Percentiles rank a stretch among this genome's conserved stretches.
phyloP scores from a whole-genome alignment of 1,139 yeast species.

The Zygosaccharomyces sapae region DNA sequence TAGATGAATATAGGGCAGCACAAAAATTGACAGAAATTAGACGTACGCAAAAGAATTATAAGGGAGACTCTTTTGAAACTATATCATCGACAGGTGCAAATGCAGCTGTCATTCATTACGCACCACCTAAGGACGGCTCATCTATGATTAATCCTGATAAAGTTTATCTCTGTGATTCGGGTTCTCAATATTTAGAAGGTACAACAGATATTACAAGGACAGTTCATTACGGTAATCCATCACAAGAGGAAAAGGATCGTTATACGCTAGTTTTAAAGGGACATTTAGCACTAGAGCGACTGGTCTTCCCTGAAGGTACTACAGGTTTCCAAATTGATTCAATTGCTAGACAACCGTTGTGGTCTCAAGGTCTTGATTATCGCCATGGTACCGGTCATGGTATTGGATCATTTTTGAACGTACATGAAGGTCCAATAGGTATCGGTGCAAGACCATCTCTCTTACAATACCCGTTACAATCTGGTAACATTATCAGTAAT shows the following conservation, averaged over 20 bases:
- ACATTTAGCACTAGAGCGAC: constrained; percentile 70
- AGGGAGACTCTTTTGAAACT: constrained; percentile 85
- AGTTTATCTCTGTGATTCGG: constrained; percentile 85
- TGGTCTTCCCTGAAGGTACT: constrained; percentile 83
- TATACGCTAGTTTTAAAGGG: constrained; percentile 93
- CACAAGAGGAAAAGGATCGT: constrained; percentile 60
- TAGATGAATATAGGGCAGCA: constrained; percentile 80
- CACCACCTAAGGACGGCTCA: constrained; percentile 62
- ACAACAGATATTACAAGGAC: constrained; percentile 98
- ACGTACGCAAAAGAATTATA: constrained; percentile 55
- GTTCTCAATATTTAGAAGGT: constrained; percentile 91
- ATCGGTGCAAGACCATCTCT: constrained; percentile 59
- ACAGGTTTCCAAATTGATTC: constrained; percentile 80
- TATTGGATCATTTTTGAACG: constrained; percentile 87
- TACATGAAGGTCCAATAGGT: constrained; percentile 96
- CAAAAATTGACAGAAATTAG: constrained; percentile 63
- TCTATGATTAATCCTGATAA: constrained; percentile 69
- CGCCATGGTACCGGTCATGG: constrained; percentile 98
- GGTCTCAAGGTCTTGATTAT: constrained; percentile 86
- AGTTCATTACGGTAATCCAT: constrained; percentile 70
- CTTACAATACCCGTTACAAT: constrained; percentile 33
- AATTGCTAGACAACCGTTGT: constrained; percentile 82
- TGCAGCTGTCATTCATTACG: constrained; percentile 89
- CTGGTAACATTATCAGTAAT: constrained; percentile 79
- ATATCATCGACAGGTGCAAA: constrained; percentile 91